Percentiles rank a stretch among this genome's conserved stretches.
These are phyloP conservation scores for Suhomyces choctaworum DNA, from an alignment of 1,139 yeast genomes.

Conservation along the genomic window DNA sequence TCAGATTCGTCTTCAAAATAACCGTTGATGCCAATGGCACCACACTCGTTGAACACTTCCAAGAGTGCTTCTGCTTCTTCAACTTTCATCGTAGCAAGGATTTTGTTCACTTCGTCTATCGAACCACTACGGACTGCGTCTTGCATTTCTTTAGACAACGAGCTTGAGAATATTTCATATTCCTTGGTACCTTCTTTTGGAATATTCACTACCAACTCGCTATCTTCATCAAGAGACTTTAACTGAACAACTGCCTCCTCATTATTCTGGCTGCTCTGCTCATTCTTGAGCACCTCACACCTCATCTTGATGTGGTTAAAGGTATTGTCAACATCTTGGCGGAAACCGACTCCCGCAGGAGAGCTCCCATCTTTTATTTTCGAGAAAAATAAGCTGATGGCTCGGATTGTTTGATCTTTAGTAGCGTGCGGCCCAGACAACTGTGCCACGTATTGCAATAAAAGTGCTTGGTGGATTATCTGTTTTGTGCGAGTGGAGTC, in stretches of 20 bases:
- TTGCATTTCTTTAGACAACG: constrained; percentile 66
- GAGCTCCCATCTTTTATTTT: constrained; percentile 56
- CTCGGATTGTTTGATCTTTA: constrained; percentile 43
- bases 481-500: constrained; percentile 54
- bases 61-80: constrained; percentile 80
- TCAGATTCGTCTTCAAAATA: constrained; percentile 30
- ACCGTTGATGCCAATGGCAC: constrained; percentile 70
- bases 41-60: constrained; percentile 75
- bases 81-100: constrained; percentile 72
- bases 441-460: constrained; percentile 75
- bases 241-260: constrained; percentile 84
- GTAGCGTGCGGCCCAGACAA: constrained; percentile 46
- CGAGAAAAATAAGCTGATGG: constrained; percentile 68
- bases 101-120: constrained; percentile 79
- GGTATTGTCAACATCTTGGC: constrained; percentile 71
- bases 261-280: constrained; percentile 23
- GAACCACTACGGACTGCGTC: constrained; percentile 70
- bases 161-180: constrained; percentile 51
- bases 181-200: constrained; percentile 60
- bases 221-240: constrained; percentile 81
- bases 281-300: constrained; percentile 63
- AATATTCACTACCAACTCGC: constrained; percentile 69
- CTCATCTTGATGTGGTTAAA: constrained; percentile 70
- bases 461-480: constrained; percentile 75
- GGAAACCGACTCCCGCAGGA: constrained; percentile 67